These are phyloP conservation scores for Diaporthe australafricana DNA, from an alignment of 2,329 filamentous ascomycete species.

Conservation along the genomic window DNA sequence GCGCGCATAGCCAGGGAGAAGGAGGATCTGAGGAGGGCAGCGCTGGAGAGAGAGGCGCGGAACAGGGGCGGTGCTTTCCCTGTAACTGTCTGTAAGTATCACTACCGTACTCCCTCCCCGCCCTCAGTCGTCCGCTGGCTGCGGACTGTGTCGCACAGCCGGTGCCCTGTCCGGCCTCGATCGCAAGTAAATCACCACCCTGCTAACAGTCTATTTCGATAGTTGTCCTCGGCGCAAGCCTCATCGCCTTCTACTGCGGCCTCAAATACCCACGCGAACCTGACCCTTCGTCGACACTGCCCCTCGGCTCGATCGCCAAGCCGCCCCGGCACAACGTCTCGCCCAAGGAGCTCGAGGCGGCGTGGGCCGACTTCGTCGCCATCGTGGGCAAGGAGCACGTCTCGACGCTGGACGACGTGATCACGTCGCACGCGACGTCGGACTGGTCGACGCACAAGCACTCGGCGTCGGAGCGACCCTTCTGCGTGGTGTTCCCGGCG, in stretches of 20 bases:
- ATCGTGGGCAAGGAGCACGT: slow-evolving; percentile 75
- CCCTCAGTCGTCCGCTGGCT: background rate
- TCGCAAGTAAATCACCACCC: background rate
- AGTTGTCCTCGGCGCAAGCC: slow-evolving; percentile 66
- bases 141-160: too few relatives aligned
- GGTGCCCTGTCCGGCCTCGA: too few relatives aligned
- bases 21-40: slow-evolving; percentile 57
- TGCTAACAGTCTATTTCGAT: slow-evolving; percentile 28
- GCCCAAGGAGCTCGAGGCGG: slow-evolving; percentile 73
- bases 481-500: slow-evolving; percentile 44
- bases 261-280: slow-evolving; percentile 63
- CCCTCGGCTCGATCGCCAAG: slow-evolving; percentile 59
- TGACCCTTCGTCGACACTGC: slow-evolving; percentile 68
- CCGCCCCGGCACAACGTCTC: slow-evolving; percentile 68
- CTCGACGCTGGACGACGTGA: slow-evolving; percentile 67
- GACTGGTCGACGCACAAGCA: slow-evolving; percentile 66
- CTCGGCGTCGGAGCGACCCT: slow-evolving; percentile 18
- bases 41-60: slow-evolving; percentile 51
- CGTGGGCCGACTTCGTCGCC: slow-evolving; percentile 75
- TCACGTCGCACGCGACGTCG: slow-evolving; percentile 68
- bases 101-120: background rate
- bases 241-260: slow-evolving; percentile 69
- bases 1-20: slow-evolving; percentile 61
- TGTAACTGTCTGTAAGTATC: slow-evolving; percentile 58
- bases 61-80: slow-evolving; percentile 55